Conservation (phyloP, 768 basidiomycete species). For the Tremella mesenterica region DNA sequence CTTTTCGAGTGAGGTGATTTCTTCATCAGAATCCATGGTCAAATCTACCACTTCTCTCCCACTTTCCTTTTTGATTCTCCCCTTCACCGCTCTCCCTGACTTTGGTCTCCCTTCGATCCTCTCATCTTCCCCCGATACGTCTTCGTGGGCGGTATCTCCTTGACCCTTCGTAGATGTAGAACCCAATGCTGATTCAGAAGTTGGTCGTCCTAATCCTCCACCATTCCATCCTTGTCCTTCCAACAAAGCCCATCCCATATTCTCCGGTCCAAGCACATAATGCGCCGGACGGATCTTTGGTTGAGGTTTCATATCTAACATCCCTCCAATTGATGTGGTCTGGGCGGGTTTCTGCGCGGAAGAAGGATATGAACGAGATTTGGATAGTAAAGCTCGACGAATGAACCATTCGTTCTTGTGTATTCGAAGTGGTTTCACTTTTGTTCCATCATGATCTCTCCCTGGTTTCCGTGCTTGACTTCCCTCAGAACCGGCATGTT, state of each 20-base stretch:
- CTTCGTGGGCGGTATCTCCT: constrained; percentile 10
- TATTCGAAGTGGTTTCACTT: constrained; percentile 13
- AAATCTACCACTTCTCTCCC: constrained; percentile 25
- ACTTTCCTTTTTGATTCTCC: no score
- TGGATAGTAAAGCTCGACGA: constrained; percentile 27
- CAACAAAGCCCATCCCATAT: constrained; percentile 33
- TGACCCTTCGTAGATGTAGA: constrained; percentile 4
- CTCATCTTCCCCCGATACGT: constrained; percentile 16
- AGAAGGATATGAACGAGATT: constrained; percentile 1
- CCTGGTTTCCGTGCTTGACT: no score
- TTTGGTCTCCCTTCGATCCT: no score
- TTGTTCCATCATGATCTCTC: no score
- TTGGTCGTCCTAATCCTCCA: constrained; percentile 31
- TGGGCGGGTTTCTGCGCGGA: constrained; percentile 1
- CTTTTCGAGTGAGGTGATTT: no score
- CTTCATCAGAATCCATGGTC: constrained; percentile 9
- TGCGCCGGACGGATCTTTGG: neutral
- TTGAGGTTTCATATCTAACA: constrained; percentile 17
- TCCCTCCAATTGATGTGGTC: constrained; percentile 11
- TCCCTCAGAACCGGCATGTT: no score
- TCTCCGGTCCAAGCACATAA: constrained; percentile 37
- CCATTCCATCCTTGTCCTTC: constrained; percentile 35
- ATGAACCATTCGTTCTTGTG: constrained; percentile 38
- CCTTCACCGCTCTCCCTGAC: no score
- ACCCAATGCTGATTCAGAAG: neutral